Evolutionary conservation across 257 asterid genomes (phyloP).

Genomic region (Rubia yunnanensis): DNA sequence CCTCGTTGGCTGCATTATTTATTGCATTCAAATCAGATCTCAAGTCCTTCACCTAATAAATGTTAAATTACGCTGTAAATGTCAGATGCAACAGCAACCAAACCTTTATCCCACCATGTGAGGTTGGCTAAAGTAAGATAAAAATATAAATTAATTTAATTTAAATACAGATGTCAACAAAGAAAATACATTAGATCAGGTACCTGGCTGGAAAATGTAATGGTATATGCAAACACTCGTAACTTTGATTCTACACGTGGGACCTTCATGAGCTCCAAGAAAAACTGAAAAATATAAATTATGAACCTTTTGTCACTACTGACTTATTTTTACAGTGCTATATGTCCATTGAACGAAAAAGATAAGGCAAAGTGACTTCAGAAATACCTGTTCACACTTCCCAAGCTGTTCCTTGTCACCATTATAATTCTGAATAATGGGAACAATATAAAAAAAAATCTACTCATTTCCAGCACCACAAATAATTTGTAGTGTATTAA

Average conservation of each 20-base stretch:
- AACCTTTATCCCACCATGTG: neutral
- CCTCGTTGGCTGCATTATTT: constrained; percentile 85
- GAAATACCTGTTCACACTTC: constrained; percentile 88
- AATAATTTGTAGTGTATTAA: neutral
- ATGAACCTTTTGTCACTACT: constrained; percentile 16
- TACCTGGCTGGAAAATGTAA: constrained; percentile 86
- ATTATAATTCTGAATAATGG: constrained; percentile 66
- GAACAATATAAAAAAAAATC: constrained; percentile 2
- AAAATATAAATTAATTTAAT: neutral
- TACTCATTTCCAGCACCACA: neutral
- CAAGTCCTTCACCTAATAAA: constrained; percentile 75
- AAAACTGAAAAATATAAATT: constrained; percentile 57
- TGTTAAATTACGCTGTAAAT: constrained; percentile 6
- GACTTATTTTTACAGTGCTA: neutral
- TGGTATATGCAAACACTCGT: constrained; percentile 90
- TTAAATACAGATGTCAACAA: constrained; percentile 8
- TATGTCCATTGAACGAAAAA: neutral
- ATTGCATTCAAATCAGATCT: constrained; percentile 61
- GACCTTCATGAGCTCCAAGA: constrained; percentile 93
- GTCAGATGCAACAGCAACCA: neutral
- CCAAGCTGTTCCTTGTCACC: constrained; percentile 95
- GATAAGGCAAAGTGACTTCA: neutral
- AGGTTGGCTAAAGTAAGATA: constrained; percentile 7
- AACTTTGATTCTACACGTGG: constrained; percentile 98
- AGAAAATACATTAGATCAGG: constrained; percentile 13